These are phyloP conservation scores for Phytopythium litorale DNA, from an alignment of 352 stramenopile species.

Conservation along the genomic window DNA sequence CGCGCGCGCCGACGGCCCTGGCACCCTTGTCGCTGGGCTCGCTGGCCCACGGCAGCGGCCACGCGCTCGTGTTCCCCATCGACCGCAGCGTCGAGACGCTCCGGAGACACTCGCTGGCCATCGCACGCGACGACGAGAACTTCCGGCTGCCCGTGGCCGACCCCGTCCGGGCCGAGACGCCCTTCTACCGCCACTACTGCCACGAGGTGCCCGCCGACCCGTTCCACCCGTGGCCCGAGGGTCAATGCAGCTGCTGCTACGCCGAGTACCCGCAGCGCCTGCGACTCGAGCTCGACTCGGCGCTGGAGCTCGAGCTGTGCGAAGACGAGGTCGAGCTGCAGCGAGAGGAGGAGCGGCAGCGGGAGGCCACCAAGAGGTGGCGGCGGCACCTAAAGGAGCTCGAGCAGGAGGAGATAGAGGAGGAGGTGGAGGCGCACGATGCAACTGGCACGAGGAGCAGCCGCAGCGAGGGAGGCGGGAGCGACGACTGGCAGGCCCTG, in stretches of 20 bases:
- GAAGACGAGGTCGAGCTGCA: background rate
- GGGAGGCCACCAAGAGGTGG: background rate
- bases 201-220: conserved; percentile 3
- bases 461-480: too few species aligned
- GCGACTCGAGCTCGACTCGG: background rate
- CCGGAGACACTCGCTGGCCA: background rate
- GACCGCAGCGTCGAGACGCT: conserved; percentile 2
- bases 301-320: background rate
- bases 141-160: background rate
- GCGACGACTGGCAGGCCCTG: too few species aligned
- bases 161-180: conserved; percentile 2
- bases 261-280: background rate
- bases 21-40: background rate
- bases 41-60: background rate
- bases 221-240: conserved; percentile 1
- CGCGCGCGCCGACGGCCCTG: background rate
- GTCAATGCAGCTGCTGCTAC: conserved; percentile 4
- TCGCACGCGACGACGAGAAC: conserved; percentile 5
- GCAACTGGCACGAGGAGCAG: too few species aligned
- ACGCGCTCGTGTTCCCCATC: background rate
- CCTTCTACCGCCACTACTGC: conserved; percentile 7
- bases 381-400: background rate
- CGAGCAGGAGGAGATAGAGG: conserved; percentile 2
- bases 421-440: background rate
- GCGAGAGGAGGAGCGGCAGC: background rate